Evolutionary conservation across 1,284 basidiomycete genomes (phyloP).

Genomic region (Tylopilus sp.): DNA sequence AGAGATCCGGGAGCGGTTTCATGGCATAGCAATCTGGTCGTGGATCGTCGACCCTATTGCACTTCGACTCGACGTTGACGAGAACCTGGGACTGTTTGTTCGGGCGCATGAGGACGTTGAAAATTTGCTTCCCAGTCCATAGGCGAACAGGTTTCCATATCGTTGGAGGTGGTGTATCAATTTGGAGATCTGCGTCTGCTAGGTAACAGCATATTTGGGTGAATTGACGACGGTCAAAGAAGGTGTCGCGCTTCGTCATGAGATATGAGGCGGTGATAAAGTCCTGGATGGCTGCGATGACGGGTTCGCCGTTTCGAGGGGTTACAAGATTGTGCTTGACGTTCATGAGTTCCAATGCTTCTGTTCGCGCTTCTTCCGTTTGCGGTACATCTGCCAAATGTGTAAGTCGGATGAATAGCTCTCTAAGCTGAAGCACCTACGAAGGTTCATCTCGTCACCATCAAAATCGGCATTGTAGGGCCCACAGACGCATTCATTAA

Average conservation of each 20-base stretch:
- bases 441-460: slow-evolving; percentile 99
- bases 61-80: slow-evolving; percentile 97
- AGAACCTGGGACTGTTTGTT: slow-evolving; percentile 82
- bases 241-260: slow-evolving; percentile 88
- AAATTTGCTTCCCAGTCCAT: slow-evolving; percentile 99
- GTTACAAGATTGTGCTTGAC: slow-evolving; percentile 98
- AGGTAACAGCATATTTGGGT: slow-evolving; percentile 97
- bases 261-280: slow-evolving; percentile 98
- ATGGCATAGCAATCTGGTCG: slow-evolving; percentile 60
- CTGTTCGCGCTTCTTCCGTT: slow-evolving; percentile 97
- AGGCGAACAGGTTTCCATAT: slow-evolving; percentile 92
- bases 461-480: slow-evolving; percentile 99
- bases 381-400: slow-evolving; percentile 84
- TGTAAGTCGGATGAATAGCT: not conserved
- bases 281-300: slow-evolving; percentile 97
- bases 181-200: slow-evolving; percentile 87
- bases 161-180: slow-evolving; percentile 93
- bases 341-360: slow-evolving; percentile 97
- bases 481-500: slow-evolving; percentile 99
- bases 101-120: slow-evolving; percentile 95
- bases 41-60: slow-evolving; percentile 90
- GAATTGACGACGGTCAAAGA: slow-evolving; percentile 94
- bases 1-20: slow-evolving; percentile 77
- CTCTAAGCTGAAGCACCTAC: slow-evolving; percentile 46
- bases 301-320: slow-evolving; percentile 96